phyloP scores from a whole-genome alignment of 768 basidiomycete species.

The Lanmaoa rubissima region DNA sequence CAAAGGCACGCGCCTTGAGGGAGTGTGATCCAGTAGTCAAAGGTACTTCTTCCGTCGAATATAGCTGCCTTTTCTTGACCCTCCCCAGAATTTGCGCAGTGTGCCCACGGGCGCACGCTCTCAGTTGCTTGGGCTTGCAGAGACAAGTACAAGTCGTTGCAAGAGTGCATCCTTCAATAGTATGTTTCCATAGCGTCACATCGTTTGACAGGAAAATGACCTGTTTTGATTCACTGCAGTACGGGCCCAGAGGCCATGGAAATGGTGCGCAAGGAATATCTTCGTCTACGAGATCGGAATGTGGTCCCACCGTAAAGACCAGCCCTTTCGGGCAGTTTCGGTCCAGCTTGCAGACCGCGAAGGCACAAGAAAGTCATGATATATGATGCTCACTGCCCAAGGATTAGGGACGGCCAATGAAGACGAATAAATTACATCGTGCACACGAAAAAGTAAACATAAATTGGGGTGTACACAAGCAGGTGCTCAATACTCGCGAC shows the following conservation, averaged over 20 bases:
- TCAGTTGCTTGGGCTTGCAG: slow-evolving; percentile 87
- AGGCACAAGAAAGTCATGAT: not conserved
- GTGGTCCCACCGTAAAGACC: not conserved
- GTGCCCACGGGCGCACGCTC: slow-evolving; percentile 74
- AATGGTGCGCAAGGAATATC: slow-evolving; percentile 65
- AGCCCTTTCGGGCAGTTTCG: not conserved
- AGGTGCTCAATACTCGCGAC: not conserved
- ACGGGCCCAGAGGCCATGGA: slow-evolving; percentile 77
- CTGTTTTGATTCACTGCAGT: slow-evolving; percentile 34
- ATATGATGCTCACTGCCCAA: not conserved
- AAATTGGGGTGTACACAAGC: not conserved
- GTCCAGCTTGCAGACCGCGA: not conserved
- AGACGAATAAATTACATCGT: slow-evolving; percentile 8
- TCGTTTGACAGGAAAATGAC: not conserved
- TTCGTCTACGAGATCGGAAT: slow-evolving; percentile 54
- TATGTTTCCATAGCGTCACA: slow-evolving; percentile 37
- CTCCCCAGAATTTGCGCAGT: slow-evolving; percentile 75
- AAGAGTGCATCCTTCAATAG: slow-evolving; percentile 81
- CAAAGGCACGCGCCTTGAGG: slow-evolving; percentile 74
- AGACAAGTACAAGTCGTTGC: slow-evolving; percentile 62
- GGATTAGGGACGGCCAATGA: not conserved
- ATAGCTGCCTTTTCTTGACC: not conserved
- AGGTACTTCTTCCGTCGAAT: slow-evolving; percentile 38
- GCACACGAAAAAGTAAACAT: not conserved
- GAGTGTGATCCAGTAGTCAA: slow-evolving; percentile 76